Percentiles rank a stretch among this genome's conserved stretches.
Evolutionary conservation across 2,329 filamentous ascomycete genomes (phyloP).

Genomic region (Lachnellula arida): DNA sequence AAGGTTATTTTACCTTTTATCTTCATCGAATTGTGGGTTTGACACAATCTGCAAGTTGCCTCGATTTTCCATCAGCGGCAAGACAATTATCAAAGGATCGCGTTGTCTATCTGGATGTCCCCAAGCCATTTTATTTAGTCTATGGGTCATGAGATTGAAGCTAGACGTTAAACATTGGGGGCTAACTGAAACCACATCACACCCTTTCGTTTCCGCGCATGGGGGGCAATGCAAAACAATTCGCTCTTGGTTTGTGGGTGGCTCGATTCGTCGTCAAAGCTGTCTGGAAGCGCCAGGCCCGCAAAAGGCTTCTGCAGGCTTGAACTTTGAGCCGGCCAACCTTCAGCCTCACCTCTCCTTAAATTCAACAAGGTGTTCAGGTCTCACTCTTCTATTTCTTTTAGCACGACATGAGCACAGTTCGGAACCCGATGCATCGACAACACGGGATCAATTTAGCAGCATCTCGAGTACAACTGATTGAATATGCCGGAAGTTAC

Average conservation of each 20-base stretch:
- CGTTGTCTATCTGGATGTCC: neutral
- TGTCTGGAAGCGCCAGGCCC: neutral
- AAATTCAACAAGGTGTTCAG: neutral
- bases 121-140: neutral
- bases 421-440: too few relatives aligned
- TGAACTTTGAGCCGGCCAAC: neutral
- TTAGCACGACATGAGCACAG: too few relatives aligned
- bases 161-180: neutral
- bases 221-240: neutral
- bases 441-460: too few relatives aligned
- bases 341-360: neutral
- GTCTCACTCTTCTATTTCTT: neutral
- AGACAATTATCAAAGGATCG: too few relatives aligned
- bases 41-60: neutral
- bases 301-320: neutral
- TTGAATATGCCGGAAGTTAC: neutral
- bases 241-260: too few relatives aligned
- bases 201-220: neutral
- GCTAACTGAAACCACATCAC: neutral
- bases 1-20: neutral
- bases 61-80: too few relatives aligned
- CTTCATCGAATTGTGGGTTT: neutral
- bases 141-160: too few relatives aligned
- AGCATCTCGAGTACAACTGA: too few relatives aligned
- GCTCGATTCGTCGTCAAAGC: too few relatives aligned